Percentiles rank a stretch among this genome's conserved stretches.
These are phyloP conservation scores for Blepharisma stoltei DNA, from an alignment of 73 alveolate genomes.

Conservation along the genomic window DNA sequence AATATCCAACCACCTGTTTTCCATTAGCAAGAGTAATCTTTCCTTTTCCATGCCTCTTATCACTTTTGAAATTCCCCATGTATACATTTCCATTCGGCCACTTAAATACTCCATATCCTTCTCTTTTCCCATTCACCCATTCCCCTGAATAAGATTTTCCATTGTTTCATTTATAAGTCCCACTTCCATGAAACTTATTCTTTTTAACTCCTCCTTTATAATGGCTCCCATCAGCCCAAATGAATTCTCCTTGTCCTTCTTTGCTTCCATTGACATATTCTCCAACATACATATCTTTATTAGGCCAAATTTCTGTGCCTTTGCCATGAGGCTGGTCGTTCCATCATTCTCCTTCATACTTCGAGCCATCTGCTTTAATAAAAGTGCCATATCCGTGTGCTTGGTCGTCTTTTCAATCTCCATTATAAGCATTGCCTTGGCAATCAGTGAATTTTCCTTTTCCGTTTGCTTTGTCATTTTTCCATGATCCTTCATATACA, in stretches of 20 bases:
- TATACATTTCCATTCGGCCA: slow-evolving; percentile 53
- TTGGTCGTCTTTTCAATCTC: slow-evolving; percentile 59
- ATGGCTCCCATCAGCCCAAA: slow-evolving; percentile 57
- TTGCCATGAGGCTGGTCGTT: slow-evolving; percentile 48
- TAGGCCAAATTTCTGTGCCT: slow-evolving; percentile 64
- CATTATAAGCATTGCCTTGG: slow-evolving; percentile 39
- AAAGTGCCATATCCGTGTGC: slow-evolving; percentile 83
- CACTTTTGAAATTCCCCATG: slow-evolving; percentile 58
- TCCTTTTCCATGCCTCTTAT: slow-evolving; percentile 52
- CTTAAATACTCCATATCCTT: slow-evolving; percentile 73
- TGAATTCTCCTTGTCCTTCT: slow-evolving; percentile 52
- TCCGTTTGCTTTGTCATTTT: slow-evolving; percentile 28
- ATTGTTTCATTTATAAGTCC: slow-evolving; percentile 20
- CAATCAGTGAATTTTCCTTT: slow-evolving; percentile 3
- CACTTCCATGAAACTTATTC: slow-evolving; percentile 41
- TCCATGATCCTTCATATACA: slow-evolving; percentile 19
- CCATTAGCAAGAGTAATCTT: slow-evolving; percentile 39
- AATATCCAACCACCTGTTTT: slow-evolving; percentile 1
- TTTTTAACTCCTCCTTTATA: slow-evolving; percentile 53
- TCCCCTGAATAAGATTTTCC: slow-evolving; percentile 59
- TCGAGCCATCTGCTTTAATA: slow-evolving; percentile 44
- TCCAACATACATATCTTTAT: slow-evolving; percentile 49
- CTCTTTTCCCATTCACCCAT: slow-evolving; percentile 64
- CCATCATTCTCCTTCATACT: slow-evolving; percentile 31
- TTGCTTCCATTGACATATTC: slow-evolving; percentile 40